Conservation (phyloP, 129 eudicot genomes). For the Chrysanthemum seticuspe region DNA sequence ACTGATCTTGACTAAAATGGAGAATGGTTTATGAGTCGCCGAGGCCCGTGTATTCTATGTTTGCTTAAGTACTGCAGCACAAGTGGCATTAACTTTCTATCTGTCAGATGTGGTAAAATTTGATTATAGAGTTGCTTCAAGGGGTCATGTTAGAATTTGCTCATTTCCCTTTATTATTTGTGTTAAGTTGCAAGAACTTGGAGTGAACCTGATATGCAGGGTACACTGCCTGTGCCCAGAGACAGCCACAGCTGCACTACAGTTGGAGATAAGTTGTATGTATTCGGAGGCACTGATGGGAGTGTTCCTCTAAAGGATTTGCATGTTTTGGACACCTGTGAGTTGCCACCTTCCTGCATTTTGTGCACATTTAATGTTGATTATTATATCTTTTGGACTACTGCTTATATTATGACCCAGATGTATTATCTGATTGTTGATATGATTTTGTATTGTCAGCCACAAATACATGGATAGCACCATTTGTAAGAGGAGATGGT, state of each 20-base stretch:
- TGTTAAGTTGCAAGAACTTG: constrained; percentile 61
- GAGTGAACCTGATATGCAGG: constrained; percentile 79
- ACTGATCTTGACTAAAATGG: neutral
- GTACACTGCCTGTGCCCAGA: constrained; percentile 77
- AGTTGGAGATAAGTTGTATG: constrained; percentile 73
- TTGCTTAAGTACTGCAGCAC: neutral
- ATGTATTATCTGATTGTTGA: constrained; percentile 3
- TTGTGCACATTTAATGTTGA: neutral
- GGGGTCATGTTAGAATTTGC: constrained; percentile 6
- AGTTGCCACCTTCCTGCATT: constrained; percentile 34
- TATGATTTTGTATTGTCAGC: constrained; percentile 39
- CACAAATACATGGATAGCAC: constrained; percentile 81
- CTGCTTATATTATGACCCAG: no score
- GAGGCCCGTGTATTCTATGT: neutral
- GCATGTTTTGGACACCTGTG: constrained; percentile 86
- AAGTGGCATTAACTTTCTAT: neutral
- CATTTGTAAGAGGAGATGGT: constrained; percentile 76
- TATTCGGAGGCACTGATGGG: constrained; percentile 97
- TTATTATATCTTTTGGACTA: no score
- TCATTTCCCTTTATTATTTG: constrained; percentile 5
- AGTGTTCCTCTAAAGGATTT: constrained; percentile 72
- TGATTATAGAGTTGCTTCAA: neutral
- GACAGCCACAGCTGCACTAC: constrained; percentile 98
- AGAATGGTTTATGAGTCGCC: neutral
- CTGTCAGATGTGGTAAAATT: constrained; percentile 13